A percentile compares a stretch with the other conserved stretches of the same genome.
Conservation (phyloP, 108 stramenopile genomes). For the Poteriospumella lacustris region DNA sequence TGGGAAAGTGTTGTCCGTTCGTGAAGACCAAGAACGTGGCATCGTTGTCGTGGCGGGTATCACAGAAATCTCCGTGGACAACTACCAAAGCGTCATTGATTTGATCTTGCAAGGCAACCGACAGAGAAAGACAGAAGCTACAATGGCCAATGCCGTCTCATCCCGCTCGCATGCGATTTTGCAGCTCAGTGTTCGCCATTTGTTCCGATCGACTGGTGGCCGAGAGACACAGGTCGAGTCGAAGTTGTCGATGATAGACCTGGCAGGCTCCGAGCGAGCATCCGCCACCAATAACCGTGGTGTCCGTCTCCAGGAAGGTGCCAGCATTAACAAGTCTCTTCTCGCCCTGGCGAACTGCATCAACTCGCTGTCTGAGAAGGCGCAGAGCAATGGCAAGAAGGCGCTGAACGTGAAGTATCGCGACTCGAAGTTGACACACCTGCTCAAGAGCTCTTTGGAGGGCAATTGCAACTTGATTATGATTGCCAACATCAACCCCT, state of each 20-base stretch:
- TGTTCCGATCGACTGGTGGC: background rate
- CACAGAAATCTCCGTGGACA: conserved; percentile 32
- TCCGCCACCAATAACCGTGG: conserved; percentile 53
- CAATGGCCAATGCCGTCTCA: conserved; percentile 55
- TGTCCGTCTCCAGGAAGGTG: conserved; percentile 51
- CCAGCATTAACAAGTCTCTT: conserved; percentile 60
- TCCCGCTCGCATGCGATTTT: conserved; percentile 60
- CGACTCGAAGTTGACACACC: conserved; percentile 61
- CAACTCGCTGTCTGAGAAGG: conserved; percentile 50
- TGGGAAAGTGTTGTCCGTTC: conserved; percentile 41
- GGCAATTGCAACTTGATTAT: conserved; percentile 46
- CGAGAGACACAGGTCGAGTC: conserved; percentile 25
- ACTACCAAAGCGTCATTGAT: conserved; percentile 42
- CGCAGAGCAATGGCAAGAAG: background rate
- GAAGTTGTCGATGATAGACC: conserved; percentile 45
- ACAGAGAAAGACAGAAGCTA: conserved; percentile 55
- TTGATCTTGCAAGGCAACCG: conserved; percentile 52
- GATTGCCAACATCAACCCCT: conserved; percentile 59
- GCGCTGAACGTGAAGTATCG: conserved; percentile 57
- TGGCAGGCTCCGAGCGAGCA: conserved; percentile 54
- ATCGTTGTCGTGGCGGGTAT: conserved; percentile 53
- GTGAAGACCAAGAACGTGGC: conserved; percentile 55
- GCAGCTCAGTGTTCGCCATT: conserved; percentile 31
- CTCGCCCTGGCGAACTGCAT: conserved; percentile 64
- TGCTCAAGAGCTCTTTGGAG: conserved; percentile 39